Evolutionary conservation across 805 yeast genomes (phyloP), one percentile per base, ranked within the genome.

Genomic region (Ogataea siamensis): DNA sequence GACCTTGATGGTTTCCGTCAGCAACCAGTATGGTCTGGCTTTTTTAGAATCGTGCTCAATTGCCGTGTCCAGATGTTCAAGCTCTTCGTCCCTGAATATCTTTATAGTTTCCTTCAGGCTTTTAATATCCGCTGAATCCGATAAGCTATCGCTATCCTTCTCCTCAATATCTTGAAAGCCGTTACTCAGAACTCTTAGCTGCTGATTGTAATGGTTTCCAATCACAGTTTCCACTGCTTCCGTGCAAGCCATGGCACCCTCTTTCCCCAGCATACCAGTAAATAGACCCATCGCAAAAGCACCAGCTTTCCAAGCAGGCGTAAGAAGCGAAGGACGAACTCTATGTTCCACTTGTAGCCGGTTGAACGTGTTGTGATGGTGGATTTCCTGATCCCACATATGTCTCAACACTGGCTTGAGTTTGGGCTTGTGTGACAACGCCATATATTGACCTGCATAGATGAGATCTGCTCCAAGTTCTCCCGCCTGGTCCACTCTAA

Each of bases 211-310:
- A 59, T 93, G 99, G 2, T 86, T 85, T 2, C 99, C 99, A 59
- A 93, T 93, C 5, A 93, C 98, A 0, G 99, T 93, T 62, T 93
- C 99, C 2, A 93, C 98, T 0, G 98, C 98, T 43, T 89, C 98
- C 0, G 99, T 93, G 60, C 99, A 93, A 1, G 99, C 98, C 99
- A 93, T 93, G 2, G 99, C 98, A 2, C 96, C 97, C 58, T 91
- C 96, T 55, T 87, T 87, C 12, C 96, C 83, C 46, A 88, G 63
- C 37, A 84, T 51, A 0, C 96, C 97, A 0, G 98, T 93, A 1
- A 81, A 83, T 1, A 78, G 77, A 3, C 99, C 99, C 67, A 93
- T 70, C 0, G 80, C 80, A 34, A 83, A 70, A 0, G 99, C 98
- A 3, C 97, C 98, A 0, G 76, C 62, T 58, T 85, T 88, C 99